Evolutionary conservation across 2,329 filamentous ascomycete species (phyloP), one percentile per base, ranked within the genome.

Genomic region (Clonostachys rosea): DNA sequence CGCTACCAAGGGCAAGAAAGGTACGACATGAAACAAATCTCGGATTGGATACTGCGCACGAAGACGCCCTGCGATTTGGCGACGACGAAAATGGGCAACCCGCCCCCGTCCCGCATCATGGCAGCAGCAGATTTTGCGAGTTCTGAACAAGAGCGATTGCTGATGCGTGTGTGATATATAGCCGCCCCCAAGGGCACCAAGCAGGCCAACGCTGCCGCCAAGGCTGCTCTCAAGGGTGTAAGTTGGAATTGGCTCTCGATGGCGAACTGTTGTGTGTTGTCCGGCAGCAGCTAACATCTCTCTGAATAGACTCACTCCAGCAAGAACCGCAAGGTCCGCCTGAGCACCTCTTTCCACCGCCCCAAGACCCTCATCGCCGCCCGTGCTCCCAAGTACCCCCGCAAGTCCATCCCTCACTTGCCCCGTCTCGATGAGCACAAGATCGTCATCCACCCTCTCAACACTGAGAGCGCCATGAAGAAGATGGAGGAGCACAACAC

Each of bases 401-500:
- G 92, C 80, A 95, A 94, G 83, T 91, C 90, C 60, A 84, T 99
- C 70, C 86, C 89, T 65, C 87, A 92, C 73, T 82, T 83, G 69
- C 87, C 91, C 62, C 88, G 91, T 64, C 89, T 99, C 66, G 94
- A 99, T 78, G 89, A 92, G 78, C 89, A 91, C 84, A 96, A 95
- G 86, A 82, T 97, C 72, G 87, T 99, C 73, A 81, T 97, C 69
- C 90, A 96, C 85, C 94, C 94, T 59, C 84, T 99, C 69, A 99
- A 99, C 87, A 99, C 94, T 52, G 94, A 99, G 87, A 94, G 87
- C 68, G 94, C 95, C 67, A 97, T 99, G 92, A 99, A 99, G 90
- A 96, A 96, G 88, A 96, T 99, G 64, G 94, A 99, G 83, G 94
- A 99, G 87, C 91, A 99, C 86, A 99, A 99, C 85, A 99, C 94